phyloP scores from a whole-genome alignment of 2,329 filamentous ascomycete genomes.

The Nemania sp. region DNA sequence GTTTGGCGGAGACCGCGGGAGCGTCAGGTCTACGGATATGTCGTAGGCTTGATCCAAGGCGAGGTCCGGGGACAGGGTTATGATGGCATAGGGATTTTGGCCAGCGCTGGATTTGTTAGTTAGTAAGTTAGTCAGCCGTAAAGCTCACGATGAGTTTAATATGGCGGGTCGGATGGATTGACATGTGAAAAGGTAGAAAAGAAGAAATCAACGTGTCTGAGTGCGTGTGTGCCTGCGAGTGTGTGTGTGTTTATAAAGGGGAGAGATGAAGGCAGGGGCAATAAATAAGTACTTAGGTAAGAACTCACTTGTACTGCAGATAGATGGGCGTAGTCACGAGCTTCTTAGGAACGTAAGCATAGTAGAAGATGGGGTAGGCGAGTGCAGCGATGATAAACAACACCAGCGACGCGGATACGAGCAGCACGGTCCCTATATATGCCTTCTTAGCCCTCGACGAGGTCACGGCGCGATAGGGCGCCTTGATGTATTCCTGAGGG shows the following conservation, averaged over 20 bases:
- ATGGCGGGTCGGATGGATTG: not conserved
- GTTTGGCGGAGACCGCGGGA: slow-evolving; percentile 81
- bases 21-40: slow-evolving; percentile 71
- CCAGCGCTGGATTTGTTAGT: slow-evolving; percentile 45
- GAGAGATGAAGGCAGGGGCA: not conserved
- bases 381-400: slow-evolving; percentile 55
- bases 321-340: slow-evolving; percentile 57
- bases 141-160: not conserved
- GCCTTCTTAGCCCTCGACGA: slow-evolving; percentile 57
- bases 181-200: no score
- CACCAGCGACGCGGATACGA: slow-evolving; percentile 48
- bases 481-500: slow-evolving; percentile 36
- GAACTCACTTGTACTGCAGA: slow-evolving; percentile 61
- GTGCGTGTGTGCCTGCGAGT: no score
- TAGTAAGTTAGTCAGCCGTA: not conserved
- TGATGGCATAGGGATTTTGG: slow-evolving; percentile 57
- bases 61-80: slow-evolving; percentile 56
- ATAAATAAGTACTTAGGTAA: not conserved
- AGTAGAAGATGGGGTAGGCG: slow-evolving; percentile 59
- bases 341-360: slow-evolving; percentile 60
- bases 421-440: slow-evolving; percentile 53
- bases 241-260: no score
- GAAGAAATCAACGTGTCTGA: no score
- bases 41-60: slow-evolving; percentile 82
- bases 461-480: slow-evolving; percentile 47